Percentiles rank a stretch among this genome's conserved stretches.
Conservation (phyloP, 805 yeast genomes). For the Monosporozyma yasuniensis region DNA sequence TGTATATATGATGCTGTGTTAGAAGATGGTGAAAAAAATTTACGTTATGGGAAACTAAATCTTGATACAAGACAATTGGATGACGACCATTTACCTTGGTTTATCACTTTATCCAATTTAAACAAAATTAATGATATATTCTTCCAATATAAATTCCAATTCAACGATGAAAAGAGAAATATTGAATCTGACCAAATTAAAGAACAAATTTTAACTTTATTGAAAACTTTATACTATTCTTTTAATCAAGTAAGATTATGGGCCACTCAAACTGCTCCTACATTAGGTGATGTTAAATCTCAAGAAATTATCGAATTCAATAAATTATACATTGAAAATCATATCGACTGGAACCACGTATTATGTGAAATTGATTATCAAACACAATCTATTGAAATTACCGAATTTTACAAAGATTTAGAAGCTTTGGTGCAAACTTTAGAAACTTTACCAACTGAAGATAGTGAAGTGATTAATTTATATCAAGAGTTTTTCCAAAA, state of each 20-base stretch:
- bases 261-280: constrained; percentile 18
- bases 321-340: constrained; percentile 22
- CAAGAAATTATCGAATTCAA: constrained; percentile 12
- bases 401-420: constrained; percentile 60
- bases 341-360: constrained; percentile 47
- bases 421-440: constrained; percentile 46
- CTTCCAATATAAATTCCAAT: constrained; percentile 22
- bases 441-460: constrained; percentile 35
- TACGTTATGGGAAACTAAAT: constrained; percentile 21
- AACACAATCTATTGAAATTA: constrained; percentile 48
- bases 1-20: constrained; percentile 26
- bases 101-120: constrained; percentile 35
- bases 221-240: constrained; percentile 36
- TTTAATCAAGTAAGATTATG: constrained; percentile 31
- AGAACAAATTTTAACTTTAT: constrained; percentile 28
- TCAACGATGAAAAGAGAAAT: constrained; percentile 1
- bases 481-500: constrained; percentile 47
- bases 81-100: constrained; percentile 36
- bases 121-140: constrained; percentile 36
- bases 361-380: constrained; percentile 43
- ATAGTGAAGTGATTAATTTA: constrained; percentile 22
- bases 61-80: constrained; percentile 21
- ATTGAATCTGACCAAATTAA: constrained; percentile 1
- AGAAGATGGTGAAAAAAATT: constrained; percentile 34
- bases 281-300: constrained; percentile 15